Evolutionary conservation across 176 grass and related monocot species (phyloP), one percentile per base, ranked within the genome.

Genomic region (Carex kokanica): DNA sequence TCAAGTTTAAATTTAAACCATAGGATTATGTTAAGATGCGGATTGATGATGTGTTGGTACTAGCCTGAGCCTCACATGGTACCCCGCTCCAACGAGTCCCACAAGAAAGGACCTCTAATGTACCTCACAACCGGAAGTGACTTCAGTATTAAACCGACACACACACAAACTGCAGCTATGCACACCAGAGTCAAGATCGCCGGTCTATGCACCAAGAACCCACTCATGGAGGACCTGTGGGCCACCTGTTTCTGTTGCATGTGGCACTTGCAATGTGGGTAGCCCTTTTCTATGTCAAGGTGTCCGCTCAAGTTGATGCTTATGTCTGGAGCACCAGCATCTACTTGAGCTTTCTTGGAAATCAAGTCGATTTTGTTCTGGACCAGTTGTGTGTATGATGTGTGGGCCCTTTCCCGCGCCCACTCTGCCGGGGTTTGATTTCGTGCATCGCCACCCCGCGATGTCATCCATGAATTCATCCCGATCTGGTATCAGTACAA

Each of bases 141-240:
- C 86, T 94, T 90, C 68, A 98, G 83, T 51, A 98, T 77, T 57
- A 98, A 41, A 25, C 90, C 92, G 10, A 98, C 84, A 54, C 95
- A 98, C 25, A 98, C 92, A 74, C 92, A 98, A 8, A 98, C 95
- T 45, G 92, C 86, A 0, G 95, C 90, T 78, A 98, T 90, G 63
- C 87, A 83, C 10, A 94, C 65, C 85, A 94, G 60, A 61, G 85
- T 88, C 81, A 98, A 85, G 81, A 98, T 80, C 3, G 52, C 81
- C 27, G 90, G 84, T 84, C 89, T 92, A 81, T 74, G 85, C 6
- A 90, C 75, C 84, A 98, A 66, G 45, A 93, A 90, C 47, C 82
- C 89, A n/a, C 63, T 85, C 17, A 64, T 69, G 29, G 31, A 52
- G 18, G 32, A 85, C 17, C 5, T 77, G 66, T 79, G 87, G 7